Evolutionary conservation across 129 eudicot genomes (phyloP), one percentile per base, ranked within the genome.

Genomic region (Flaveria ramosissima): DNA sequence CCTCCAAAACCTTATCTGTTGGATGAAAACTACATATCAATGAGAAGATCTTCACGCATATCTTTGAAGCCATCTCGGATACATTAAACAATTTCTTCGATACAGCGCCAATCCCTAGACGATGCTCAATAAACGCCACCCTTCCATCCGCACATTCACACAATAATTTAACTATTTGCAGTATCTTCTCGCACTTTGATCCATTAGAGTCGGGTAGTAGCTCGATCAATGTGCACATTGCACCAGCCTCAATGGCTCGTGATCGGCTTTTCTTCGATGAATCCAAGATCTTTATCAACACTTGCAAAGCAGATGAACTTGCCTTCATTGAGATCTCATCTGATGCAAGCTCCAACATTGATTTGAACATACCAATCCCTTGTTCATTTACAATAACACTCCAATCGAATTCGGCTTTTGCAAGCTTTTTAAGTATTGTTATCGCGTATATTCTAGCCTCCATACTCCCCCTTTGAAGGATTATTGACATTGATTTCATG

Each of bases 81-180:
- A 82, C 85, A 51, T 80, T 85, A 71, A 89, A 66, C 84, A 92
- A 23, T 30, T 85, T 92, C 78, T 92, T 89, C 0, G 92, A 51
- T 52, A 92, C 36, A 0, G 86, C 92, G 0, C 83, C 84, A 1
- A 92, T 82, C 20, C 89, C 92, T 41, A 92, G 50, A 0, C 84
- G 88, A 6, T 92, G 97, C 68, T 92, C 97, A 0, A 67, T 84
- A 20, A 92, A 87, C 4, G 96, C 97, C 68, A 89, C 75, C 68
- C 97, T 80, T n/a, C 96, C 97, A 0, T 92, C 96, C 1, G 96
- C 91, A 12, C 91, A 82, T 78, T 89, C 87, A 46, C 97, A 89
- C 48, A 92, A 23, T 55, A 89, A 14, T 69, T 87, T 92, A 11
- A 92, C 82, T 71, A 89, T 12, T 21, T 69, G 77, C 77, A 92